A percentile compares a stretch with the other conserved stretches of the same genome.
Evolutionary conservation across 2,329 filamentous ascomycete species (phyloP).

Genomic region (Sordariomycetes sp.): DNA sequence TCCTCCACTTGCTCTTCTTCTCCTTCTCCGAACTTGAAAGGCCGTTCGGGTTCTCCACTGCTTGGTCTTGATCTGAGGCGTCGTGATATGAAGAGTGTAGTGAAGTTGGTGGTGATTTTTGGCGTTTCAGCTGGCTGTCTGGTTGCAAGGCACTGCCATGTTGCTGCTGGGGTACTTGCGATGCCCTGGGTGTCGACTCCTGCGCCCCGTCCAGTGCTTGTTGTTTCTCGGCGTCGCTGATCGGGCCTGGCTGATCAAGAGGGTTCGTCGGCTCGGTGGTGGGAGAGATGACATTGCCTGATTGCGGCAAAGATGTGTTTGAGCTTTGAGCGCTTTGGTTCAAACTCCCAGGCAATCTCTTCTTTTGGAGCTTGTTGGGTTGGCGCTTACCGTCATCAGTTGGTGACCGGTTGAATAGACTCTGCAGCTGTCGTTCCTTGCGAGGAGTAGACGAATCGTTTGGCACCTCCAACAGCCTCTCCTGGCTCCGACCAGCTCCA

Average conservation of each 20-base stretch:
- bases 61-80: conserved; percentile 58
- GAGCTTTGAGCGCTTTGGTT: conserved; percentile 90
- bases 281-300: conserved; percentile 27
- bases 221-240: too few relatives aligned
- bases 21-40: conserved; percentile 55
- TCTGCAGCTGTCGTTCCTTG: conserved; percentile 59
- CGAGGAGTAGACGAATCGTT: conserved; percentile 42
- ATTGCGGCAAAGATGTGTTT: conserved; percentile 55
- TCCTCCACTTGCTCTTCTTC: conserved; percentile 63
- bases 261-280: conserved; percentile 35
- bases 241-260: conserved; percentile 32
- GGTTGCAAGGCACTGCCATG: conserved; percentile 37
- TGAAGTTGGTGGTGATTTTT: conserved; percentile 67
- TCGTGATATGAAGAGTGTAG: conserved; percentile 72
- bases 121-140: conserved; percentile 49
- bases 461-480: conserved; percentile 32
- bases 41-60: conserved; percentile 42
- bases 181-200: too few relatives aligned
- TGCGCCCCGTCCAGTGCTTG: conserved; percentile 2
- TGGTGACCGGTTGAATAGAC: conserved; percentile 62
- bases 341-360: conserved; percentile 62
- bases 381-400: conserved; percentile 55
- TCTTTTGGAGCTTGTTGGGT: conserved; percentile 90
- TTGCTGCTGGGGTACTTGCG: too few relatives aligned
- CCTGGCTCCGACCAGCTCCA: conserved; percentile 35